phyloP scores from a whole-genome alignment of 495 filamentous ascomycete genomes.

The Trichodelitschia bisporula region DNA sequence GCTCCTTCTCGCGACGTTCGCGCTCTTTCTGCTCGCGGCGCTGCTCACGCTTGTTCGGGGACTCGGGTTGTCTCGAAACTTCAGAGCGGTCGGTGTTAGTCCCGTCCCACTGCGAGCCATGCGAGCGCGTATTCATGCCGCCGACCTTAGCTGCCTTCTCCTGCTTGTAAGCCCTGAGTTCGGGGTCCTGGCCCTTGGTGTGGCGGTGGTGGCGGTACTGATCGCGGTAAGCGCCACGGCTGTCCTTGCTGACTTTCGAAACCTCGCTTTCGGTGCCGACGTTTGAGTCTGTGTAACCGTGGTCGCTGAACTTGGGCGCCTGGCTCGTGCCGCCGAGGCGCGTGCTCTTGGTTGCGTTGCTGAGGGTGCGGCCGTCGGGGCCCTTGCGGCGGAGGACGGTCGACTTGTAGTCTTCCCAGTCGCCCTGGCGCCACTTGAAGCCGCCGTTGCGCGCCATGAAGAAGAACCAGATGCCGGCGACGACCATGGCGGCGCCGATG shows the following conservation, averaged over 20 bases:
- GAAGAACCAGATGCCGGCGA: slow-evolving; percentile 82
- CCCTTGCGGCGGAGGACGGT: slow-evolving; percentile 86
- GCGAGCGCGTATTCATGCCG: slow-evolving; percentile 53
- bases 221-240: not conserved
- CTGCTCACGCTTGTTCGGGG: slow-evolving; percentile 3
- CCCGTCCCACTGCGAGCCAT: slow-evolving; percentile 43
- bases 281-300: slow-evolving; percentile 6
- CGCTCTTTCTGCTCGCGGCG: slow-evolving; percentile 5
- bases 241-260: slow-evolving; percentile 1
- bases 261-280: slow-evolving; percentile 5
- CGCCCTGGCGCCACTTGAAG: slow-evolving; percentile 55
- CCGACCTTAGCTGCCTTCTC: slow-evolving; percentile 70
- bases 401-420: slow-evolving; percentile 97
- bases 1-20: slow-evolving; percentile 6
- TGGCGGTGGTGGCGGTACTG: slow-evolving; percentile 2
- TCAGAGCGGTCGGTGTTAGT: slow-evolving; percentile 29
- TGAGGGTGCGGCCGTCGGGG: slow-evolving; percentile 60
- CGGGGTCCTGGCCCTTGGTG: slow-evolving; percentile 24
- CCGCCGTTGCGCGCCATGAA: slow-evolving; percentile 95
- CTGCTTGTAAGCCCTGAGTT: slow-evolving; percentile 55
- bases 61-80: too few relatives aligned
- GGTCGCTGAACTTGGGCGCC: not conserved
- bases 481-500: slow-evolving; percentile 52
- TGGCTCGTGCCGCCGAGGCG: slow-evolving; percentile 37
- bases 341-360: slow-evolving; percentile 57